phyloP scores from a whole-genome alignment of 176 grass and related monocot species.

The Raddia guianensis region DNA sequence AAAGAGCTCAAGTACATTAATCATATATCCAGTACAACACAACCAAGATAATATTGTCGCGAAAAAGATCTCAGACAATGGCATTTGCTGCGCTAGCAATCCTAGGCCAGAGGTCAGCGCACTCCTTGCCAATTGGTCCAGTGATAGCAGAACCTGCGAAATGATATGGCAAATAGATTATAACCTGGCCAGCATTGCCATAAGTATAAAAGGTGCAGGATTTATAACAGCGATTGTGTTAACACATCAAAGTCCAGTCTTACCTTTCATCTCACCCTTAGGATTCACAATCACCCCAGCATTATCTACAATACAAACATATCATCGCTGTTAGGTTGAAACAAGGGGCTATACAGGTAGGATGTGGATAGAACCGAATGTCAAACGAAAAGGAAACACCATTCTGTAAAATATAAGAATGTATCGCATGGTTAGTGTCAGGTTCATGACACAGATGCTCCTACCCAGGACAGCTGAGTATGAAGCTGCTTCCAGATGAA shows the following conservation, averaged over 20 bases:
- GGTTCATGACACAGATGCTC: too few relatives aligned
- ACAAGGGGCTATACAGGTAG: neutral
- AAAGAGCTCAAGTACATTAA: too few relatives aligned
- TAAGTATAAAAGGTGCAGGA: neutral
- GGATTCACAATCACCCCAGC: slow-evolving; percentile 65
- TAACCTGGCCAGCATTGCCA: neutral
- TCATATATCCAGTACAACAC: too few relatives aligned
- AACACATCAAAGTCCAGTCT: neutral
- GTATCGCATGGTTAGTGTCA: too few relatives aligned
- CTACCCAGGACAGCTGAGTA: too few relatives aligned
- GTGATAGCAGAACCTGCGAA: slow-evolving; percentile 63
- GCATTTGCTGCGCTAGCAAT: too few relatives aligned
- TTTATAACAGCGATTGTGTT: neutral
- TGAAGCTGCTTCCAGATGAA: too few relatives aligned
- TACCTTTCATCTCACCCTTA: slow-evolving; percentile 74
- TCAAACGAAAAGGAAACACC: too few relatives aligned
- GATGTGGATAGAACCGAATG: neutral
- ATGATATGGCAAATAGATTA: neutral
- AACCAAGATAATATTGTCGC: too few relatives aligned
- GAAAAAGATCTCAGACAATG: too few relatives aligned
- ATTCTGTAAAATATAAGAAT: too few relatives aligned
- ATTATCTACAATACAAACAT: slow-evolving; percentile 50
- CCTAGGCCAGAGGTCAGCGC: slow-evolving; percentile 34
- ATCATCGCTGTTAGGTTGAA: neutral
- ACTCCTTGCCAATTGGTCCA: slow-evolving; percentile 63